A percentile compares a stretch with the other conserved stretches of the same genome.
Conservation (phyloP, 1,284 basidiomycete genomes). For the Ceratobasidium sp. region DNA sequence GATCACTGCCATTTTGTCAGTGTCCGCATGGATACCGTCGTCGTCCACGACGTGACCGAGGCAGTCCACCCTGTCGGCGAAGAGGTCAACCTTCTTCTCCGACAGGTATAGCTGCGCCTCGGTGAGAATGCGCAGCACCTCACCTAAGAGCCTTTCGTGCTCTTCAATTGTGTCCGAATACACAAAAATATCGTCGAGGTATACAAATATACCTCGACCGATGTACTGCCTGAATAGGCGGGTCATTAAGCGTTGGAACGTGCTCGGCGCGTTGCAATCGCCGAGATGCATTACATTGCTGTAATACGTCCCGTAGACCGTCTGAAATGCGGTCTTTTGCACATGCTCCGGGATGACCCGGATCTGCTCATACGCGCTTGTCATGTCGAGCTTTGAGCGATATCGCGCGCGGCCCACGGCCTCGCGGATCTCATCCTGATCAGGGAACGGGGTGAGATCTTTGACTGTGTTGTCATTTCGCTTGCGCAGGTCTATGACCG, state of each 20-base stretch:
- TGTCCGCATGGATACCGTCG: conserved; percentile 11
- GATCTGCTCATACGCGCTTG: conserved; percentile 58
- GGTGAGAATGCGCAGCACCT: conserved; percentile 54
- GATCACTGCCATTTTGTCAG: conserved; percentile 2
- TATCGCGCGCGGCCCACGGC: conserved; percentile 51
- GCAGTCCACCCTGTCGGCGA: conserved; percentile 53
- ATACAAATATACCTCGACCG: conserved; percentile 49
- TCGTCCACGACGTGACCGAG: conserved; percentile 51
- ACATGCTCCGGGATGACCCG: conserved; percentile 56
- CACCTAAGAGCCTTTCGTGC: conserved; percentile 55
- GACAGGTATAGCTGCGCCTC: conserved; percentile 54
- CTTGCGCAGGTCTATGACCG: conserved; percentile 59
- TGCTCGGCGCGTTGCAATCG: conserved; percentile 49
- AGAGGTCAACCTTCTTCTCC: conserved; percentile 54
- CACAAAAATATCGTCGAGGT: conserved; percentile 52
- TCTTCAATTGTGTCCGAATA: conserved; percentile 57
- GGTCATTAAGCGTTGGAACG: conserved; percentile 55
- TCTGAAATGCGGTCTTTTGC: conserved; percentile 50
- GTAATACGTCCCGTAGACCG: conserved; percentile 52
- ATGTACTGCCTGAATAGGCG: conserved; percentile 54
- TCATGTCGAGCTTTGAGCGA: conserved; percentile 55
- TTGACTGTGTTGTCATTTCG: conserved; percentile 58
- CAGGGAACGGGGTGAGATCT: conserved; percentile 58
- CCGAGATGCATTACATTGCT: conserved; percentile 55
- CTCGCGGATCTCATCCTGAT: conserved; percentile 55